A percentile compares a stretch with the other conserved stretches of the same genome.
These are phyloP conservation scores for Paecilomyces variotii DNA, from an alignment of 2,329 filamentous ascomycete genomes.

Conservation along the genomic window DNA sequence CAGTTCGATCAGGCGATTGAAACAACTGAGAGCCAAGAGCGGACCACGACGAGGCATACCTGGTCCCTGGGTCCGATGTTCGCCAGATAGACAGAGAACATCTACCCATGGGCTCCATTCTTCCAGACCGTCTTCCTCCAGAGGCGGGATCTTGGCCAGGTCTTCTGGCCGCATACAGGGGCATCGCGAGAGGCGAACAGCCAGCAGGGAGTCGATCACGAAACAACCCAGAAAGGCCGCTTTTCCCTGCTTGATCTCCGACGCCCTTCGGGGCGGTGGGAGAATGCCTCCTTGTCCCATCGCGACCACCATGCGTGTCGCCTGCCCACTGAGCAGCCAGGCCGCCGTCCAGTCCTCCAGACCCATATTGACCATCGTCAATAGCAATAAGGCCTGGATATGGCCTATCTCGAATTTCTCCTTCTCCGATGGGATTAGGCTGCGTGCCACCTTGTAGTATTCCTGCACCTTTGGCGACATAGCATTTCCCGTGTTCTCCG, in stretches of 20 bases:
- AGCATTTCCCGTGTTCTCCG: conserved; percentile 4
- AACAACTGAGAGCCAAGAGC: conserved; percentile 43
- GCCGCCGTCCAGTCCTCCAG: conserved; percentile 41
- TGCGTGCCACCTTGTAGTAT: conserved; percentile 28
- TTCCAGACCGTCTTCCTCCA: conserved; percentile 60
- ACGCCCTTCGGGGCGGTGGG: conserved; percentile 20
- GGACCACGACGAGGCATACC: conserved; percentile 28
- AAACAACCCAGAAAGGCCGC: conserved; percentile 46
- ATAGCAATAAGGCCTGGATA: conserved; percentile 36
- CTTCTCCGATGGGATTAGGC: conserved; percentile 31
- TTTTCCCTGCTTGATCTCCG: conserved; percentile 29
- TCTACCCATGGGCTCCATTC: conserved; percentile 68
- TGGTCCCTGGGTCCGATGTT: conserved; percentile 10
- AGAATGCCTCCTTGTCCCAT: conserved; percentile 23
- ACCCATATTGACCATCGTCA: conserved; percentile 44
- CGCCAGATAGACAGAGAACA: conserved; percentile 29
- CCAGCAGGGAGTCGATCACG: conserved; percentile 46
- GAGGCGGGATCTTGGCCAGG: conserved; percentile 38
- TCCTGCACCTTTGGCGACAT: conserved; percentile 21
- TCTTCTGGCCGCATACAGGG: conserved; percentile 42
- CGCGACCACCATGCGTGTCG: conserved; percentile 40
- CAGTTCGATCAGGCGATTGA: conserved; percentile 43
- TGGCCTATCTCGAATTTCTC: conserved; percentile 34
- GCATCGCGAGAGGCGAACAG: conserved; percentile 37
- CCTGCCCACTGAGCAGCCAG: conserved; percentile 47